Evolutionary conservation across 306 rosid species (phyloP), one percentile per base, ranked within the genome.

Genomic region (Biancaea sappan): DNA sequence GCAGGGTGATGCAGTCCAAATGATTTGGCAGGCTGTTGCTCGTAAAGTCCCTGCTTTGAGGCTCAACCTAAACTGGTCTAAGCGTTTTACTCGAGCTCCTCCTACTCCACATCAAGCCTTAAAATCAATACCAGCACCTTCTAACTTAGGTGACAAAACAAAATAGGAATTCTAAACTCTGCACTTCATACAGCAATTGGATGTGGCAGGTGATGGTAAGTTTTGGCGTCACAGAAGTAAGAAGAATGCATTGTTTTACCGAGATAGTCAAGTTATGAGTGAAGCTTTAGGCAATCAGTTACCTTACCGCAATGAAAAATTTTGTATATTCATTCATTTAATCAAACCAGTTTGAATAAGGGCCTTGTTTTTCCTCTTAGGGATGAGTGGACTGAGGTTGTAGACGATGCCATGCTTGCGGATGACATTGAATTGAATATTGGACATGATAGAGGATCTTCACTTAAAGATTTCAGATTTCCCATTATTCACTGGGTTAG

Each of bases 11-110:
- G 97, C 97, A 31, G 90, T 89, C 6, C 92, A 92, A 48, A 92
- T 92, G 97, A 88, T 92, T 63, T 92, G 97, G 97, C 91, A 85
- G 32, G 97, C 97, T 9, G 81, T 92, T 50, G 80, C 87, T 0
- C 89, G 97, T 15, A 88, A 81, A 61, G 90, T 83, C 71, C 96
- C 96, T 2, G 78, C 78, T 22, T 72, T 92, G 44, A 83, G 77
- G 46, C 34, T 84, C 82, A 88, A 88, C 78, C 31, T 69, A 25
- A 84, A 92, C 74, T 84, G 83, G 79, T 86, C 88, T 37, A 83
- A 84, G 59, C 82, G 97, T 62, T 89, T 76, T 66, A 61, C 83
- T 4, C 71, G 71, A 58, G 64, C 90, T 16, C 47, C 69, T 62
- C 5, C 41, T 40, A 66, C 31, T 18, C 43, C 52, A 24, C 74